Evolutionary conservation across 2,329 filamentous ascomycete genomes (phyloP), one percentile per base, ranked within the genome.

Genomic region (Ceratocystis diversiconidia): DNA sequence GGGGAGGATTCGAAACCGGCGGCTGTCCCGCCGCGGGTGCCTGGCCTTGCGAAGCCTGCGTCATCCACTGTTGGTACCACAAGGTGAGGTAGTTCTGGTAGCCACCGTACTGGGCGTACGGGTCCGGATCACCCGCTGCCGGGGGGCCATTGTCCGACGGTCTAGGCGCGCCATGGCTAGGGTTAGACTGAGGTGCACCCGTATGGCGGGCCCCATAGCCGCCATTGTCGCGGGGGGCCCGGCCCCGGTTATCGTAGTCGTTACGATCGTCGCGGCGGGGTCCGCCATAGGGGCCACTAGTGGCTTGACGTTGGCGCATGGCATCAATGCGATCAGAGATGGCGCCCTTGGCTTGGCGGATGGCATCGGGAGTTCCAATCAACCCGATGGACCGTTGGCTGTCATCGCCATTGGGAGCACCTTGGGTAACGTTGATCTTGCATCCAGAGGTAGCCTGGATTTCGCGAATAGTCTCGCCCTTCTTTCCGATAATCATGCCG

Each of bases 401-500:
- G 72, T 95, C 90, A 41, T 67, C 65, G 50, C 62, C 65, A 69
- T 84, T 82, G 62, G 88, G 86, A 17, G 88, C 88, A 44, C 85
- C 86, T 71, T 89, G 89, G 41, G 89, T 89, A 30, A 96, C 91
- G 71, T 96, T 96, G 79, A 96, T 95, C 78, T 95, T 95, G 81
- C 92, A 96, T 59, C 89, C 88, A 4, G 90, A 94, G 41, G 79
- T 82, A 72, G 85, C 87, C 75, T 96, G 91, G 87, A 96, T 95
- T 70, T 95, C 90, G 69, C 92, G 90, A 73, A 96, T 96, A 0
- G 91, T 95, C 77, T 96, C 91, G 69, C 91, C 91, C 66, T 90
- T 89, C 79, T 95, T 95, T 69, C 92, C 91, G 68, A 96, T 96
- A 69, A 96, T 95, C 91, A 96, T 96, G 68, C 91, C 91, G 65